phyloP scores from a whole-genome alignment of 2,329 filamentous ascomycete species.

The Curvularia hawaiiensis region DNA sequence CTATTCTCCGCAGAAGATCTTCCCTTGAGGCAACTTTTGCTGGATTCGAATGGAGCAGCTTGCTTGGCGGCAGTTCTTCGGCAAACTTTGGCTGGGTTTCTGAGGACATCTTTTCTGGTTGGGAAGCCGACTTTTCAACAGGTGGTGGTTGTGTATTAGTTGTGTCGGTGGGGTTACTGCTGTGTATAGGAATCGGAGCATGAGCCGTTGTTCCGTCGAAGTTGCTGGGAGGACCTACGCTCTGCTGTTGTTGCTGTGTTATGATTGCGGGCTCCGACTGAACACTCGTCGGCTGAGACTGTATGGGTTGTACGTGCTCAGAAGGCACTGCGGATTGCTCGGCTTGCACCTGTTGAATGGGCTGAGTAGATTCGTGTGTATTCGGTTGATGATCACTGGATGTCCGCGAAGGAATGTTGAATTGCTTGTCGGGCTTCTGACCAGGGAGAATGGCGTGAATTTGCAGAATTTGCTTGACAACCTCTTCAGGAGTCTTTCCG shows the following conservation, averaged over 20 bases:
- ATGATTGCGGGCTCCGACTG: constrained; percentile 10
- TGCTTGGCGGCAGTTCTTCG: constrained; percentile 34
- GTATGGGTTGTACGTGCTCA: constrained; percentile 9
- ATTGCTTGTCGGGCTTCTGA: constrained; percentile 63
- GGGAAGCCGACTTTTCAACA: constrained; percentile 12
- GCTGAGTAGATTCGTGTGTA: constrained; percentile 11
- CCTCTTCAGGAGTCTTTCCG: constrained; percentile 67
- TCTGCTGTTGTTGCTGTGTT: constrained; percentile 22
- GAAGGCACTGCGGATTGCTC: constrained; percentile 13
- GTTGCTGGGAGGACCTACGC: constrained; percentile 59
- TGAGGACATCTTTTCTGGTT: constrained; percentile 9
- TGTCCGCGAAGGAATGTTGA: constrained; percentile 62
- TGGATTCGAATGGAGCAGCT: constrained; percentile 35
- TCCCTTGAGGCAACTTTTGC: constrained; percentile 21
- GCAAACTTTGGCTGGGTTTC: constrained; percentile 18
- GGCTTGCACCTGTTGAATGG: constrained; percentile 9
- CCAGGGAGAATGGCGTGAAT: constrained; percentile 86
- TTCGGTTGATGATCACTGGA: constrained; percentile 28
- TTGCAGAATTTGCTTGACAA: constrained; percentile 80
- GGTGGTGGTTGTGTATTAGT: constrained; percentile 12
- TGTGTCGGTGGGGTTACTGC: constrained; percentile 11
- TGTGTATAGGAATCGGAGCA: constrained; percentile 14
- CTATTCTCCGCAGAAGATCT: constrained; percentile 41
- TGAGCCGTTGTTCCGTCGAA: constrained; percentile 56
- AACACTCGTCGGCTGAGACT: constrained; percentile 1